A percentile compares a stretch with the other conserved stretches of the same genome.
phyloP scores from a whole-genome alignment of 768 basidiomycete species.

The Naganishia antarctica region DNA sequence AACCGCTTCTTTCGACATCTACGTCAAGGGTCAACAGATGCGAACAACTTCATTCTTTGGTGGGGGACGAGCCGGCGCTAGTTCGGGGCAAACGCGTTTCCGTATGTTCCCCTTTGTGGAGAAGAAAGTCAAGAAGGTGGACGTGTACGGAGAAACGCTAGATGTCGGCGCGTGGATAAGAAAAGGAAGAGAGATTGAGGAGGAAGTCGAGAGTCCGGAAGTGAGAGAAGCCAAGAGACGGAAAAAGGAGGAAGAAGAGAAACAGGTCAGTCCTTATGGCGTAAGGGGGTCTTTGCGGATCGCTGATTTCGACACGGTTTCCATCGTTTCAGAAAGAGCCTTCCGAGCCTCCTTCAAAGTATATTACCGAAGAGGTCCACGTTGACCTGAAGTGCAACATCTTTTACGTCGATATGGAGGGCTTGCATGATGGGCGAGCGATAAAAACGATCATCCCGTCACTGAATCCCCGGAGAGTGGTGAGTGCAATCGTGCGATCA shows the following conservation, averaged over 20 bases:
- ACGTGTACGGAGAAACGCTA: constrained; percentile 90
- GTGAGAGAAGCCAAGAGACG: constrained; percentile 65
- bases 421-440: constrained; percentile 90
- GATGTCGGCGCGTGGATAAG: constrained; percentile 95
- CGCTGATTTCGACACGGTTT: background rate
- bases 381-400: constrained; percentile 79
- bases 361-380: constrained; percentile 66
- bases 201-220: constrained; percentile 79
- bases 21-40: constrained; percentile 90
- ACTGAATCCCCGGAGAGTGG: constrained; percentile 93
- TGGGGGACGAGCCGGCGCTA: constrained; percentile 51
- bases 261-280: constrained; percentile 57
- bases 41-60: constrained; percentile 81
- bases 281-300: constrained; percentile 8
- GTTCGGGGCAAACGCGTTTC: constrained; percentile 56
- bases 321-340: constrained; percentile 60
- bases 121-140: constrained; percentile 74
- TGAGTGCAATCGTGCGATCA: constrained; percentile 46
- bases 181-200: constrained; percentile 83
- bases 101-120: constrained; percentile 98
- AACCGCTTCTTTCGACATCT: constrained; percentile 83
- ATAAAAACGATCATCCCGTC: constrained; percentile 95
- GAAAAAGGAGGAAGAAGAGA: constrained; percentile 71
- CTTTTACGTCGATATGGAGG: constrained; percentile 92
- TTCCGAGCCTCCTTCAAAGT: constrained; percentile 87